Evolutionary conservation across 805 yeast genomes (phyloP).

Genomic region (Jamesozyma rosinii): DNA sequence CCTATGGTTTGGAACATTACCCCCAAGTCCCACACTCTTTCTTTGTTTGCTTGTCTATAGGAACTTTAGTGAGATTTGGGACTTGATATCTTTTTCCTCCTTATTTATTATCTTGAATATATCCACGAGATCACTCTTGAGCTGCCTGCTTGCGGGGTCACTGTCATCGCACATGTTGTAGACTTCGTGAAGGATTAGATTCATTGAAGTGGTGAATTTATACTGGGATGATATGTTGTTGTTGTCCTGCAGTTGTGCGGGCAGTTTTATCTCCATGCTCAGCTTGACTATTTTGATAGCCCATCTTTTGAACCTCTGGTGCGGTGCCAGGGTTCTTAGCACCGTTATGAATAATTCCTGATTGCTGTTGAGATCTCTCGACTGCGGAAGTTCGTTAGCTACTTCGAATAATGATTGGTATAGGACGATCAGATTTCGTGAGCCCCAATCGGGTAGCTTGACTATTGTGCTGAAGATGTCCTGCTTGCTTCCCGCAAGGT

Average conservation of each 20-base stretch:
- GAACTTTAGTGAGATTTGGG: conserved; percentile 23
- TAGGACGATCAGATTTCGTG: conserved; percentile 14
- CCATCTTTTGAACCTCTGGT: conserved; percentile 7
- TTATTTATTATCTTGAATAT: conserved; percentile 12
- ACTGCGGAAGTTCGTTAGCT: conserved; percentile 14
- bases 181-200: conserved; percentile 18
- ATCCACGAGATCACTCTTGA: conserved; percentile 10
- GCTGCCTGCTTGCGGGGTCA: background rate
- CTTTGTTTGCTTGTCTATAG: conserved; percentile 6
- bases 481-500: background rate
- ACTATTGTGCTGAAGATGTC: background rate
- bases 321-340: conserved; percentile 13
- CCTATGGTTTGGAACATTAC: conserved; percentile 74
- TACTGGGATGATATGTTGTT: conserved; percentile 13
- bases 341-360: conserved; percentile 18
- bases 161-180: conserved; percentile 10
- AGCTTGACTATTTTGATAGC: conserved; percentile 18
- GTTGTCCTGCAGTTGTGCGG: conserved; percentile 2
- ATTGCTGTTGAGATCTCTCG: conserved; percentile 4
- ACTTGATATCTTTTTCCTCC: conserved; percentile 22
- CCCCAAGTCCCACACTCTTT: too few relatives aligned
- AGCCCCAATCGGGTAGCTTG: conserved; percentile 6
- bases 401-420: conserved; percentile 24
- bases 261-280: conserved; percentile 20
- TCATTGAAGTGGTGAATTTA: conserved; percentile 23